phyloP scores from a whole-genome alignment of 139 green algal genomes.

The Tetradesmus obliquus region DNA sequence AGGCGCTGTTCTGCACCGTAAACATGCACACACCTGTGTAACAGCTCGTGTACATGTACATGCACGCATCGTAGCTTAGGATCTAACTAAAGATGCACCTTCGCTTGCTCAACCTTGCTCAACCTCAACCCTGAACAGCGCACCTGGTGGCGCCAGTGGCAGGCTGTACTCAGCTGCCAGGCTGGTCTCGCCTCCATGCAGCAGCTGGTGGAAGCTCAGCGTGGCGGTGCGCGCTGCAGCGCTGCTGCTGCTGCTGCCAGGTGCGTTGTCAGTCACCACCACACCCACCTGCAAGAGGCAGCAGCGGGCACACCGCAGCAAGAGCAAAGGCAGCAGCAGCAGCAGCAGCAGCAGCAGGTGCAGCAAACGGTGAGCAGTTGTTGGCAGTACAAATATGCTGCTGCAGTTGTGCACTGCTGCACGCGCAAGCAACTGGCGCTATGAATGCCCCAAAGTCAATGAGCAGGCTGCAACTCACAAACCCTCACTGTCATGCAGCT shows the following conservation, averaged over 20 bases:
- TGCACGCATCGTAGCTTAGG: too few species aligned
- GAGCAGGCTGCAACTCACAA: too few species aligned
- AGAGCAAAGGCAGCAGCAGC: neutral
- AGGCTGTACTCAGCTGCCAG: slow-evolving; percentile 34
- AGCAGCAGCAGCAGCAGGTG: neutral
- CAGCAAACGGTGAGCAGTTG: neutral
- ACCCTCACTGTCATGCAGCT: too few species aligned
- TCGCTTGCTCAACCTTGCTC: too few species aligned
- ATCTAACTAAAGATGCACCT: too few species aligned
- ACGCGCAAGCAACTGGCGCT: too few species aligned
- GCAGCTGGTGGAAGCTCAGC: slow-evolving; percentile 28
- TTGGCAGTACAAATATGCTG: too few species aligned
- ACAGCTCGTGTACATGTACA: too few species aligned
- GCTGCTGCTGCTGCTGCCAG: neutral
- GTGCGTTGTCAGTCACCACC: slow-evolving; percentile 23
- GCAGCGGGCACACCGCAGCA: neutral
- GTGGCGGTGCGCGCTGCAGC: neutral
- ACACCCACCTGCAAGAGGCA: slow-evolving; percentile 15
- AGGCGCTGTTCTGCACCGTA: too few species aligned
- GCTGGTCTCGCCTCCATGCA: slow-evolving; percentile 19
- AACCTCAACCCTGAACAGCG: neutral
- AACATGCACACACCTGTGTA: too few species aligned
- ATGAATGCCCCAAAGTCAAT: too few species aligned
- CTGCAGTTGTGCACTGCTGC: too few species aligned
- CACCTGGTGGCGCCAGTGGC: neutral